phyloP scores from a whole-genome alignment of 768 basidiomycete genomes.

The Amanita inopinata region DNA sequence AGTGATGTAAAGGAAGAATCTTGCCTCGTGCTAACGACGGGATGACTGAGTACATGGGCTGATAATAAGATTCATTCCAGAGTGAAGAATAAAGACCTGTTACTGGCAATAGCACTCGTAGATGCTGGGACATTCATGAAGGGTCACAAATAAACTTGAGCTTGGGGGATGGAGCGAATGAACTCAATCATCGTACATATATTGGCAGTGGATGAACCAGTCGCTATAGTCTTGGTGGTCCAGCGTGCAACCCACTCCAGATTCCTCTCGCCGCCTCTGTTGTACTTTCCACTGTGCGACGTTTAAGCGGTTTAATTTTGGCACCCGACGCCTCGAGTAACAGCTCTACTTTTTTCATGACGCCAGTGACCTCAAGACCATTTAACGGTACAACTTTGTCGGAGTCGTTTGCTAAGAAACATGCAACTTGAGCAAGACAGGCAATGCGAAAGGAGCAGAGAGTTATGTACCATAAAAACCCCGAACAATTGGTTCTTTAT shows the following conservation, averaged over 20 bases:
- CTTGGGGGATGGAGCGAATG: slow-evolving; percentile 5
- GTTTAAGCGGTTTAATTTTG: slow-evolving; percentile 75
- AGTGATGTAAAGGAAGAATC: slow-evolving; percentile 19
- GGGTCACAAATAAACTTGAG: slow-evolving; percentile 3
- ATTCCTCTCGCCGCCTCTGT: slow-evolving; percentile 80
- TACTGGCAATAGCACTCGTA: not conserved
- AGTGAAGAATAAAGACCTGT: not conserved
- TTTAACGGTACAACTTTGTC: slow-evolving; percentile 85
- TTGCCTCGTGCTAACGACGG: slow-evolving; percentile 21
- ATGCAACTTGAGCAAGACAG: slow-evolving; percentile 14
- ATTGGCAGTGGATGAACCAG: slow-evolving; percentile 14
- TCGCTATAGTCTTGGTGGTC: slow-evolving; percentile 40
- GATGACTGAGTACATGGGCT: slow-evolving; percentile 7
- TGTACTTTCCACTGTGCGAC: slow-evolving; percentile 65
- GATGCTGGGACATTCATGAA: slow-evolving; percentile 3
- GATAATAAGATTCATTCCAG: not conserved
- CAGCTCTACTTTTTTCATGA: slow-evolving; percentile 72
- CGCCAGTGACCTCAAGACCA: slow-evolving; percentile 59
- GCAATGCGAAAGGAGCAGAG: slow-evolving; percentile 10
- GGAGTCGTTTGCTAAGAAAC: slow-evolving; percentile 62
- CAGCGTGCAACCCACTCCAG: slow-evolving; percentile 83
- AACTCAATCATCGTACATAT: slow-evolving; percentile 3
- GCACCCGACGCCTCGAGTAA: slow-evolving; percentile 82
- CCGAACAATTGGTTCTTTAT: slow-evolving; percentile 70
- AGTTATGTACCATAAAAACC: slow-evolving; percentile 66